These are phyloP conservation scores for Physcia stellaris DNA, from an alignment of 495 filamentous ascomycete genomes.

Conservation along the genomic window DNA sequence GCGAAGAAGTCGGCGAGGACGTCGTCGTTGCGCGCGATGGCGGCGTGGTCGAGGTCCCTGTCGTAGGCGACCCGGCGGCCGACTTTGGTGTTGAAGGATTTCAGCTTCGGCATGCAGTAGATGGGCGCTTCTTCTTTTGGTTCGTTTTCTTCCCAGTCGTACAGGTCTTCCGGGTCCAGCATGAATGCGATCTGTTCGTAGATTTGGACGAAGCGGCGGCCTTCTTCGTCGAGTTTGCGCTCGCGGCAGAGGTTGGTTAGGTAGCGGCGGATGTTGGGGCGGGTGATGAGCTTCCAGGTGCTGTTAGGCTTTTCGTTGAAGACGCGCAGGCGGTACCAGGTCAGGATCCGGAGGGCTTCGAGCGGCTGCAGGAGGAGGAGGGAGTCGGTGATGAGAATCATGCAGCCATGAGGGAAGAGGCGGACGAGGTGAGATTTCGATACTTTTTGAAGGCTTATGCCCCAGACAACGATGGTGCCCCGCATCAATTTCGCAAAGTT, in stretches of 20 bases:
- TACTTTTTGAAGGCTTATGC: constrained; percentile 20
- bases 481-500: constrained; percentile 15
- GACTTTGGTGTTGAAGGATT: constrained; percentile 2
- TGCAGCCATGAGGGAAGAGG: constrained; percentile 43
- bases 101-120: not conserved
- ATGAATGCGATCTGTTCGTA: constrained; percentile 8
- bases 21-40: constrained; percentile 19
- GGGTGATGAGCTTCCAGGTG: constrained; percentile 27
- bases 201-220: constrained; percentile 6
- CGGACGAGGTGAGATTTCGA: constrained; percentile 23
- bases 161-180: constrained; percentile 3
- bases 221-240: not conserved
- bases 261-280: constrained; percentile 28
- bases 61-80: constrained; percentile 2
- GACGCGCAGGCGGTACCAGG: constrained; percentile 35
- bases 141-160: constrained; percentile 5
- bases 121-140: constrained; percentile 8
- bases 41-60: not conserved
- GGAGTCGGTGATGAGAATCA: constrained; percentile 50
- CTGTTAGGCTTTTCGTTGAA: constrained; percentile 15
- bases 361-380: constrained; percentile 39
- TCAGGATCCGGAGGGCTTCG: constrained; percentile 35
- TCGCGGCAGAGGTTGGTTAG: constrained; percentile 14
- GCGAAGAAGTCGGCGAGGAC: constrained; percentile 31
- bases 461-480: constrained; percentile 25